Base-by-base conservation (phyloP, 495 filamentous ascomycete species). In the Aspergillus wentii region DNA sequence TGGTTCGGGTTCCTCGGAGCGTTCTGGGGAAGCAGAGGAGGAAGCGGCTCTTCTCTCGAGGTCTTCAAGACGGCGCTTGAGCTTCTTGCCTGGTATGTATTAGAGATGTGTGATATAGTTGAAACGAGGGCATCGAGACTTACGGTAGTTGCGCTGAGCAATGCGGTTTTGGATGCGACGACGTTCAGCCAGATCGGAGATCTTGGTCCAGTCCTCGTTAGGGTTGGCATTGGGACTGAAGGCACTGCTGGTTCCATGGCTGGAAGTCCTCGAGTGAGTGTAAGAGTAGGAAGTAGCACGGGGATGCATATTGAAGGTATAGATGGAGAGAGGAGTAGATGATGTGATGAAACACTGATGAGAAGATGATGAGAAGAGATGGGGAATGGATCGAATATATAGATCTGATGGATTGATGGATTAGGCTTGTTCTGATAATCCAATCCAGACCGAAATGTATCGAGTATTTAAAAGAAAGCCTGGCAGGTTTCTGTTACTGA, bases 151-250 rank as follows among this genome's bases (percentile, higher is more conserved):
- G 41, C 91, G 83, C 68, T 97, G 91, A 28, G 91, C 91, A 66
- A 97, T 97, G 34, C 91, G 79, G 66, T 97, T 97, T 68, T 97
- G 91, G 68, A 97, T 96, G 54, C 91, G 75, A 56, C 91, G 74
- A 48, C 91, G 79, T 68, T 96, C 91, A 37, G 91, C 91, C 27
- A 96, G 76, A 58, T 97, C 91, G 30, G 92, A 95, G 64, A 97
- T 95, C 78, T 97, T 92, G 56, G 91, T 97, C 91, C 91, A 97
- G 70, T 97, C 91, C 66, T 97, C 91, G 49, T 95, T 90, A 38
- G 92, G 89, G 62, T 96, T 92, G 50, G 92, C 94, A 43, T 86
- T 92, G 48, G 85, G 84, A 69, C 89, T 94, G 77, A 96, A 96
- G 46, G 94, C 92, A 61, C 88, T 95, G 69, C 90, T 94, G 30